A percentile compares a stretch with the other conserved stretches of the same genome.
Conservation (phyloP, 208 protist species). For the Trypanosomatidae sp. region DNA sequence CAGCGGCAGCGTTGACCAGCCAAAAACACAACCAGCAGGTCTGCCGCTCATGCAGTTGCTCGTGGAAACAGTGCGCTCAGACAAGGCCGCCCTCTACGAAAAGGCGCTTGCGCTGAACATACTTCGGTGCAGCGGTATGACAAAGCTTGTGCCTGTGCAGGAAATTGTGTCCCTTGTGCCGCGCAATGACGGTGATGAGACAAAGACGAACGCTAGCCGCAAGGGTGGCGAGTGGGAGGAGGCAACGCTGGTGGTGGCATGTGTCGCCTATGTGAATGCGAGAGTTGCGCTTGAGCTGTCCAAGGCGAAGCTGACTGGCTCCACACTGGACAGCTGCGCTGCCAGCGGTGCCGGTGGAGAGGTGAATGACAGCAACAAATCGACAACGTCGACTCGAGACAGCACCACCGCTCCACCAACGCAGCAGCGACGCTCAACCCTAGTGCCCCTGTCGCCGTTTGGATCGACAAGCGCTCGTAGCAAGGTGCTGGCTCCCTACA, state of each 20-base stretch:
- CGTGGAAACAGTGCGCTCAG: slow-evolving; percentile 11
- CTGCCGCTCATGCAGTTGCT: slow-evolving; percentile 28
- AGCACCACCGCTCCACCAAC: not conserved
- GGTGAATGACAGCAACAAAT: not conserved
- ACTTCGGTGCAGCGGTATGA: slow-evolving; percentile 21
- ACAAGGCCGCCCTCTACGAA: slow-evolving; percentile 18
- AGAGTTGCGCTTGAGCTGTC: slow-evolving; percentile 9
- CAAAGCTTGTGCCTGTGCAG: slow-evolving; percentile 3
- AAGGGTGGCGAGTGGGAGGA: slow-evolving; percentile 13
- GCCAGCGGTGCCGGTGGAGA: not conserved
- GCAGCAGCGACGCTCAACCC: slow-evolving; percentile 8
- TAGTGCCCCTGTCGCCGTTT: not conserved
- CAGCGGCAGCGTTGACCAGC: not conserved
- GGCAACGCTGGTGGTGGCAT: slow-evolving; percentile 7
- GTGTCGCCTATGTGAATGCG: slow-evolving; percentile 21
- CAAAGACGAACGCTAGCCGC: not conserved
- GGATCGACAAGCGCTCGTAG: not conserved
- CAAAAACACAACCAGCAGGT: slow-evolving; percentile 17
- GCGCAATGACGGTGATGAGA: not conserved
- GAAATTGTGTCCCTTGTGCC: slow-evolving; percentile 15
- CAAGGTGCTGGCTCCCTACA: slow-evolving; percentile 21
- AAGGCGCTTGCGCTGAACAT: slow-evolving; percentile 30
- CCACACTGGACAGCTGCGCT: not conserved
- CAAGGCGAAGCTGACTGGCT: not conserved
- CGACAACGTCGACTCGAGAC: not conserved